Conservation (phyloP, 495 filamentous ascomycete genomes). For the Xylaria castorea region DNA sequence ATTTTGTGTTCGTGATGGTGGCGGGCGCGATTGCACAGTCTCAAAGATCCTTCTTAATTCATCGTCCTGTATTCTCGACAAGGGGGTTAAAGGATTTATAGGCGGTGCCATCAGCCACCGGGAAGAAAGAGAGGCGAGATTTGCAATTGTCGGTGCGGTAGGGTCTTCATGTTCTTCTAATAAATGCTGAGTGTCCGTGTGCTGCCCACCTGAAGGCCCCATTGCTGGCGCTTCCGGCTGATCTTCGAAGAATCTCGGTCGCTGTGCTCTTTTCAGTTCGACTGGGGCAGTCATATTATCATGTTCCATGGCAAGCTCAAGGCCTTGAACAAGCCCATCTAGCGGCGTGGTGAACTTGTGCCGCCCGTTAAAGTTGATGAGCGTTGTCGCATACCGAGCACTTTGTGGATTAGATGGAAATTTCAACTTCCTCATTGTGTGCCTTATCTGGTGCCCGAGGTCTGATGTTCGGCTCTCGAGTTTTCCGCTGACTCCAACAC, state of each 20-base stretch:
- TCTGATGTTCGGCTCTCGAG: constrained; percentile 26
- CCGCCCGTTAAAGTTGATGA: constrained; percentile 23
- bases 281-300: constrained; percentile 35
- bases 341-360: constrained; percentile 23
- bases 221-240: neutral
- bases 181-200: neutral
- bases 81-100: neutral
- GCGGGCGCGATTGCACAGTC: neutral
- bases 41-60: neutral
- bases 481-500: constrained; percentile 31
- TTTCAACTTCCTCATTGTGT: constrained; percentile 21
- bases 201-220: neutral
- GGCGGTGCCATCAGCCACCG: constrained; percentile 24
- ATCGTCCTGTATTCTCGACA: neutral
- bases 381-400: constrained; percentile 17
- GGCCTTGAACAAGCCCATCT: constrained; percentile 31
- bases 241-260: constrained; percentile 17
- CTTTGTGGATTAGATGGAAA: constrained; percentile 10
- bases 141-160: constrained; percentile 20
- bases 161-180: constrained; percentile 16
- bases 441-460: constrained; percentile 22
- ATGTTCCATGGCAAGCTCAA: constrained; percentile 33
- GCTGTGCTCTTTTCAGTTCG: constrained; percentile 28
- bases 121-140: constrained; percentile 17
- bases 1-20: neutral